A percentile compares a stretch with the other conserved stretches of the same genome.
These are phyloP conservation scores for Apiotrichum akiyoshidainum DNA, from an alignment of 1,284 basidiomycete species.

Conservation along the genomic window DNA sequence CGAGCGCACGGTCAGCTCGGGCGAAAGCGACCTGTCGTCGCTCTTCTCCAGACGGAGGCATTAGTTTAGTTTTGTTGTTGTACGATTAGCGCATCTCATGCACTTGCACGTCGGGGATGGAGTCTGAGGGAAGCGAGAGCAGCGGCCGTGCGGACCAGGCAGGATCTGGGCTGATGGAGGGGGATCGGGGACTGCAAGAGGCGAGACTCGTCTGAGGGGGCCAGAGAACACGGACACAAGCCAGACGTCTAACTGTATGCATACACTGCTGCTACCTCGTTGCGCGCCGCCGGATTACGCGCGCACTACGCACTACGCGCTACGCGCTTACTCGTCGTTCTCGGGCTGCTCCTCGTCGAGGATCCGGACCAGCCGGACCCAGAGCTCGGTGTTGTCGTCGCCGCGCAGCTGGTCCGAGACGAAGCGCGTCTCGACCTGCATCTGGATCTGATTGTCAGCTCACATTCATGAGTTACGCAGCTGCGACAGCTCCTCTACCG, in stretches of 20 bases:
- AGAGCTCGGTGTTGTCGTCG: conserved; percentile 90
- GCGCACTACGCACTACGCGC: not conserved
- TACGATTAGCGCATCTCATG: no score
- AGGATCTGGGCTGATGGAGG: no score
- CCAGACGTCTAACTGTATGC: not conserved
- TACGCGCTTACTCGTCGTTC: conserved; percentile 47
- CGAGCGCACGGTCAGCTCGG: conserved; percentile 4
- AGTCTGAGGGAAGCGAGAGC: no score
- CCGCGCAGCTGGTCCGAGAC: conserved; percentile 86
- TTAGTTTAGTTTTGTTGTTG: not conserved
- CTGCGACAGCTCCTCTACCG: no score
- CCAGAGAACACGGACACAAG: no score
- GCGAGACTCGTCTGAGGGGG: no score
- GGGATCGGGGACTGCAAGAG: no score
- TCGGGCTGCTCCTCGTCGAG: conserved; percentile 78
- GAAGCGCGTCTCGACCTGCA: conserved; percentile 90
- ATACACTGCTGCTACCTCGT: not conserved
- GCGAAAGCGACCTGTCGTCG: conserved; percentile 22
- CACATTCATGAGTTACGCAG: not conserved
- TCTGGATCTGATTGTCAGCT: conserved; percentile 69
- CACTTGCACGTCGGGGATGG: no score
- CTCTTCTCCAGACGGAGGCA: not conserved
- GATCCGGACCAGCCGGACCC: conserved; percentile 83
- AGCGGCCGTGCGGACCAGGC: no score
- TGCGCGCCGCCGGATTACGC: no score